phyloP scores from a whole-genome alignment of 768 basidiomycete genomes.

The Porphyrellus cyaneotinctus region DNA sequence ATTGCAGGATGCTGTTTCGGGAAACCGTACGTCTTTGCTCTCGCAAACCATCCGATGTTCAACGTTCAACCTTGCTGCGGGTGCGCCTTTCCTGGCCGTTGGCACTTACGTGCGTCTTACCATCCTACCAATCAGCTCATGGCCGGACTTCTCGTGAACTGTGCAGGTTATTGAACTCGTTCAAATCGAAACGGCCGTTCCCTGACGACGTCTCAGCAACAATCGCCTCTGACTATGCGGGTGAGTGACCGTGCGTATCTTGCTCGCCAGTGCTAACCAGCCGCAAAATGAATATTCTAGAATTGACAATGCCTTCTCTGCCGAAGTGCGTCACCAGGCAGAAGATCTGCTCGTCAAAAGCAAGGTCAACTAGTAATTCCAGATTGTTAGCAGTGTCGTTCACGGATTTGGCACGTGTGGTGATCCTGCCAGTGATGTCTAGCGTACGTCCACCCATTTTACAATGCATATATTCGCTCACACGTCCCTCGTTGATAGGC shows the following conservation, averaged over 20 bases:
- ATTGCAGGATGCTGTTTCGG: conserved; percentile 55
- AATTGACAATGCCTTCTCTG: conserved; percentile 49
- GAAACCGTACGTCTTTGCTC: conserved; percentile 47
- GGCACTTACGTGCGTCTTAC: conserved; percentile 6
- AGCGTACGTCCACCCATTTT: conserved; percentile 17
- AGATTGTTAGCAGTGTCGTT: conserved; percentile 46
- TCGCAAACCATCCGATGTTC: conserved; percentile 43
- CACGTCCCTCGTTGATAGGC: conserved; percentile 35
- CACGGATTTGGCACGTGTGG: conserved; percentile 37
- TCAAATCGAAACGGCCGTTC: not conserved
- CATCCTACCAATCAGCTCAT: conserved; percentile 30
- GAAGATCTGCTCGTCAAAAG: conserved; percentile 52
- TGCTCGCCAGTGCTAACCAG: too few species aligned
- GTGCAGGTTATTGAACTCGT: conserved; percentile 39
- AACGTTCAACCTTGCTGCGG: conserved; percentile 39
- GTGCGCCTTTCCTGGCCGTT: conserved; percentile 25
- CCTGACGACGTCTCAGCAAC: conserved; percentile 38
- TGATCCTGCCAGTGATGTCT: conserved; percentile 23
- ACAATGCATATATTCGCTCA: not conserved
- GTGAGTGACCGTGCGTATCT: conserved; percentile 24
- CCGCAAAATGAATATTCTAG: conserved; percentile 27
- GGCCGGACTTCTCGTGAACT: conserved; percentile 43
- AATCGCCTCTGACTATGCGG: conserved; percentile 52
- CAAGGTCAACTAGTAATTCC: conserved; percentile 53
- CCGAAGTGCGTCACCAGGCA: conserved; percentile 47